phyloP scores from a whole-genome alignment of 495 filamentous ascomycete species.

The Tuber microsphaerosporum region DNA sequence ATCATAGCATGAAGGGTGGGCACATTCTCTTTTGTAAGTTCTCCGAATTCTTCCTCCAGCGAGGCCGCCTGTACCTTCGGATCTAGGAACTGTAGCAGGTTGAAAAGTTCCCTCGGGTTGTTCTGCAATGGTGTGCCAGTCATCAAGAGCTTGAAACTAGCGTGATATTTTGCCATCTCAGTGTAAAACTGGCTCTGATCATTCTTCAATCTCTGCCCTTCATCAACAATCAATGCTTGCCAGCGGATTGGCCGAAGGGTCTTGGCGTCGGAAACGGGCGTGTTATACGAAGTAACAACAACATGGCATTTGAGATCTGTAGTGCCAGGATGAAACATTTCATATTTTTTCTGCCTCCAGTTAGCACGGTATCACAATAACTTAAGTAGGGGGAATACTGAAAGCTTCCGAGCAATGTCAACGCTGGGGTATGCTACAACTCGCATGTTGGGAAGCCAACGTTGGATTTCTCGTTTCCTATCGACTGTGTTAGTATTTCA shows the following conservation, averaged over 20 bases:
- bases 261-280: conserved; percentile 61
- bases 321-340: conserved; percentile 63
- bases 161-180: conserved; percentile 61
- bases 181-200: conserved; percentile 75
- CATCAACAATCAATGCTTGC: conserved; percentile 86
- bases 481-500: background rate
- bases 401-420: conserved; percentile 59
- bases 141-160: conserved; percentile 72
- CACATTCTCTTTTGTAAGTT: conserved; percentile 72
- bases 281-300: conserved; percentile 90
- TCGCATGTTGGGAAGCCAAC: conserved; percentile 77
- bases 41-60: conserved; percentile 67
- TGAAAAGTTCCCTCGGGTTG: conserved; percentile 88
- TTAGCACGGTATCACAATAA: background rate
- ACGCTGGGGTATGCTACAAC: conserved; percentile 89
- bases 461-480: conserved; percentile 78
- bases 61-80: conserved; percentile 57
- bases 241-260: conserved; percentile 66
- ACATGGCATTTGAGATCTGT: conserved; percentile 72
- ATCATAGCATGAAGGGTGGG: conserved; percentile 74
- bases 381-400: conserved; percentile 42
- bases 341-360: conserved; percentile 50
- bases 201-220: conserved; percentile 94
- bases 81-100: conserved; percentile 88
- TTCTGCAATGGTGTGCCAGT: conserved; percentile 93